Base-by-base conservation (phyloP, 805 yeast genomes). In the Kazachstania kunashirensis region DNA sequence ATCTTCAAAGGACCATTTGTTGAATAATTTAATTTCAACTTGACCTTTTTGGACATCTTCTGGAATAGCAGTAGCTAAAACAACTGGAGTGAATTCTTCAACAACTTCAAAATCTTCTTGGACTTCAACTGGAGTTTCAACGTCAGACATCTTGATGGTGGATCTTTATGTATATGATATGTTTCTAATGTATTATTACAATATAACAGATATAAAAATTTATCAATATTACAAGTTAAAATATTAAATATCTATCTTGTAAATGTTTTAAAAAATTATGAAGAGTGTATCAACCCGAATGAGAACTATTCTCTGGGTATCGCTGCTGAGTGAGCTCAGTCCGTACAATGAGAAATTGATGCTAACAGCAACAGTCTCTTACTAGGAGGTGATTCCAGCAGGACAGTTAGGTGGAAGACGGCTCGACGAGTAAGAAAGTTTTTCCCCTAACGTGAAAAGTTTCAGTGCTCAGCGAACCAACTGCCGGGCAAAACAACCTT, bases 1-100 rank as follows among this genome's bases (percentile, higher is more conserved):
- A 47, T 85, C 96, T 71, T 88, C 94, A 67, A 84, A 94, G 54
- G 96, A 79, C 98, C 98, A 92, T 75, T 89, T 92, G 95, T 92
- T 92, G 89, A 92, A 92, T 65, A 92, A 80, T 75, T 86, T 89
- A 71, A 92, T 81, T 74, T 85, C 94, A 66, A 77, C 80, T 68
- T 89, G 85, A 71, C 95, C 96, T 66, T 79, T 82, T 73, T 84
- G 94, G 64, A 92, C 85, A 38, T 85, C 96, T 67, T 80, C 85
- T 71, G 98, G 97, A 66, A 92, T 86, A 62, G 89, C 75, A 59
- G 97, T 88, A 66, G 95, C 95, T 68, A 84, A 78, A 69, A 74
- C 81, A 57, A 71, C 77, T 66, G 81, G 82, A 48, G 61, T 52
- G 52, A 59, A 57, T 73, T 84, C 94, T 66, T 82, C 80, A 66